These are phyloP conservation scores for Cyclotella baltica DNA, from an alignment of 108 stramenopile genomes.

Conservation along the genomic window DNA sequence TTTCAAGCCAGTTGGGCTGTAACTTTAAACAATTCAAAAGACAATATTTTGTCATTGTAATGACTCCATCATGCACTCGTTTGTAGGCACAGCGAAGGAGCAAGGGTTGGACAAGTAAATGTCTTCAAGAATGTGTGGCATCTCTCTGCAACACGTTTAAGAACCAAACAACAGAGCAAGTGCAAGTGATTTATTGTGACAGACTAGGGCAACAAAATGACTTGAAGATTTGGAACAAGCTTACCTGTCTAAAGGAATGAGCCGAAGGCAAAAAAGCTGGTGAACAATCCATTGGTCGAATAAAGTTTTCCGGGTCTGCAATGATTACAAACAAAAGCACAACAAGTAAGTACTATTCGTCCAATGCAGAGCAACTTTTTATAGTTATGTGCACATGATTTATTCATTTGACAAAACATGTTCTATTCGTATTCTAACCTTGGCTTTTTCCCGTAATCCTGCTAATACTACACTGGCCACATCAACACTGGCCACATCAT, in stretches of 20 bases:
- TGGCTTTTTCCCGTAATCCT: no score
- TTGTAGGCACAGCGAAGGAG: slow-evolving; percentile 94
- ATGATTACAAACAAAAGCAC: slow-evolving; percentile 13
- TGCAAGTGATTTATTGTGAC: not conserved
- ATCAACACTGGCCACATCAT: no score
- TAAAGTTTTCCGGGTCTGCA: slow-evolving; percentile 73
- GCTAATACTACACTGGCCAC: no score
- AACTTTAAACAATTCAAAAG: no score
- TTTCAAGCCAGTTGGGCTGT: no score
- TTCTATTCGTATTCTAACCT: no score
- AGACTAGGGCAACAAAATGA: not conserved
- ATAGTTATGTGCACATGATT: not conserved
- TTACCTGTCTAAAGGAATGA: slow-evolving; percentile 91
- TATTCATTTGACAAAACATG: not conserved
- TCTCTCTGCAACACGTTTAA: slow-evolving; percentile 88
- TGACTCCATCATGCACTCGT: slow-evolving; percentile 92
- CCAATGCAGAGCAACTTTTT: no score
- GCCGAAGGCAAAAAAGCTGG: slow-evolving; percentile 96
- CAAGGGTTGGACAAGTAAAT: slow-evolving; percentile 82
- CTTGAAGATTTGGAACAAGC: not conserved
- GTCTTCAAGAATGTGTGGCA: slow-evolving; percentile 83
- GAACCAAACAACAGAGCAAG: slow-evolving; percentile 35
- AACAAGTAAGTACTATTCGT: no score
- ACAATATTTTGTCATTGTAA: slow-evolving; percentile 87
- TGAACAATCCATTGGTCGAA: slow-evolving; percentile 73